A percentile compares a stretch with the other conserved stretches of the same genome.
These are phyloP conservation scores for Rhododendron williamsianum DNA, from an alignment of 148 eudicot genomes.

Conservation along the genomic window DNA sequence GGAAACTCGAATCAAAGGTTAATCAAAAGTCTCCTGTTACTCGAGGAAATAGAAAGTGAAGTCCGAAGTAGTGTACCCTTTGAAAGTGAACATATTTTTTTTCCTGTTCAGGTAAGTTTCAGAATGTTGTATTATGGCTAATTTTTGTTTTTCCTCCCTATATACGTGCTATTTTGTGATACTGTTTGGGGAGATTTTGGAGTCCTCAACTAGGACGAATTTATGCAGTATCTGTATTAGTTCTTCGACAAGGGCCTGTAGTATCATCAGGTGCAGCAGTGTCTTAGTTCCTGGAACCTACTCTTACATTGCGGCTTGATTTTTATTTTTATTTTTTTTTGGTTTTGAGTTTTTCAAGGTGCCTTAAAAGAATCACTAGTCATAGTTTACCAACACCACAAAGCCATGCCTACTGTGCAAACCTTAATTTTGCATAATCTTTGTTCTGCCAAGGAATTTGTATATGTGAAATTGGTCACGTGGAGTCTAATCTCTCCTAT, in stretches of 20 bases:
- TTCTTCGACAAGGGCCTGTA: not conserved
- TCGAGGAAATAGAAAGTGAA: conserved; percentile 31
- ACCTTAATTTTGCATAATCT: not conserved
- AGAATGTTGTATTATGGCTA: not conserved
- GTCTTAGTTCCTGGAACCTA: not conserved
- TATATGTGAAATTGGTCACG: not conserved
- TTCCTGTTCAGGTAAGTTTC: not conserved
- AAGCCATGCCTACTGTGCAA: not conserved
- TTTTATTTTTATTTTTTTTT: not conserved
- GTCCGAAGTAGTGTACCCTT: conserved; percentile 1
- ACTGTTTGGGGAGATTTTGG: conserved; percentile 2
- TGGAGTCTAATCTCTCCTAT: not conserved
- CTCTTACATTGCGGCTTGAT: not conserved
- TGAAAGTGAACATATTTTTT: not conserved
- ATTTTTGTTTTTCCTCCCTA: not conserved
- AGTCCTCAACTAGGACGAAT: not conserved
- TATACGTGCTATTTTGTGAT: not conserved
- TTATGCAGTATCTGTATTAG: not conserved
- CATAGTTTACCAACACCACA: not conserved
- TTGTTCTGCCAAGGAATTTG: not conserved
- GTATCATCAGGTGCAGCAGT: not conserved
- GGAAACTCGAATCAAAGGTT: conserved; percentile 43
- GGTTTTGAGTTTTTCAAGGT: not conserved
- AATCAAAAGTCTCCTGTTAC: conserved; percentile 29
- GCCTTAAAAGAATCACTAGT: not conserved